Evolutionary conservation across 2,329 filamentous ascomycete genomes (phyloP), one percentile per base, ranked within the genome.

Genomic region (Colletotrichum sp.): DNA sequence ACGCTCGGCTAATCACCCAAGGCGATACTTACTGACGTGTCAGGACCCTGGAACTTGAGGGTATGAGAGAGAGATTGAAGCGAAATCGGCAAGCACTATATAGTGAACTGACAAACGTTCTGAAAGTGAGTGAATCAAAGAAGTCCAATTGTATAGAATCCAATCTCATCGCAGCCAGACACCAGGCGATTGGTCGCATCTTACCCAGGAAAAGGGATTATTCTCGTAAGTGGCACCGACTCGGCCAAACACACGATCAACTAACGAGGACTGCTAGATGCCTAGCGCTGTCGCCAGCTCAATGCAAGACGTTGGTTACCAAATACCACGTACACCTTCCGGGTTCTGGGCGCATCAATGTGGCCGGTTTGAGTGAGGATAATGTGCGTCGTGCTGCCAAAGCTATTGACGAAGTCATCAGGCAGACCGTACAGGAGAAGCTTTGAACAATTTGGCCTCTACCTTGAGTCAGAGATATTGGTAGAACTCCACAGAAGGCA

Each of bases 111-210:
- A 67, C 67, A 30, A 8, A 68, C 6, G 24, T 64, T 2, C 55
- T 71, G 3, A 52, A 67, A 28, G 74, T 55, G 10, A 52, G 26
- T 59, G 16, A 7, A 30, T 24, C 8, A 9, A 22, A 24, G 6
- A 65, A 5, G 3, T 30, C 24, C 13, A 28, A 24, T 3, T 13
- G 12, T 8, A 13, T 8, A 52, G 15, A 28, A 9, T 48, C 1
- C 22, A 48, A 44, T 6, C 24, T 72, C 32, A 72, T 30, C 8
- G 4, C 12, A 15, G 13, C 12, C 13, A 76, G 75, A 75, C 75
- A 6, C 71, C 75, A 6, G 71, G 70, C 8, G 66, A 76, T 36
- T 76, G 74, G 71, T 22, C 48, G 13, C 71, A 76, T 59, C 36
- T 76, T 16, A 59, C 16, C 12, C 24, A 39, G 13, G 75, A 71